Evolutionary conservation across 83 land plant species (phyloP).

Genomic region (Thuja plicata): DNA sequence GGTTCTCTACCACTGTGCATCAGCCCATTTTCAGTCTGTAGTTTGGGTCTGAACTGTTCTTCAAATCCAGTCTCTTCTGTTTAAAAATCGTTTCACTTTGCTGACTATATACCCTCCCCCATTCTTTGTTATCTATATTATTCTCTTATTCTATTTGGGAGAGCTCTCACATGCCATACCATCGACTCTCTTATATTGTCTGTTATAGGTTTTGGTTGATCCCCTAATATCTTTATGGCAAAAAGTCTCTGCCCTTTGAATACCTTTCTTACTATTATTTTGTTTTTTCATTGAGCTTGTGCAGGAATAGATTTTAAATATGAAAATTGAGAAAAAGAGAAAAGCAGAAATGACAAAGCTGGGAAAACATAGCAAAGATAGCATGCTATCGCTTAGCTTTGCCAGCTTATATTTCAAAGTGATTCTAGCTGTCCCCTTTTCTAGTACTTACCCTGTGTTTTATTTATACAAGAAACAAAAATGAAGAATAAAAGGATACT

Average conservation of each 20-base stretch:
- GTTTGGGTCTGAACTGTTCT: neutral
- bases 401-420: neutral
- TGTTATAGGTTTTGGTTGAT: neutral
- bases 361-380: neutral
- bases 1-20: neutral
- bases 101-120: neutral
- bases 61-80: neutral
- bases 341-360: neutral
- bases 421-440: neutral
- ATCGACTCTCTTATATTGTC: neutral
- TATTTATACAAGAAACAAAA: constrained; percentile 3
- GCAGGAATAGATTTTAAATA: neutral
- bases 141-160: neutral
- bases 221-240: neutral
- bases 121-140: neutral
- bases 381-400: neutral
- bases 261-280: neutral
- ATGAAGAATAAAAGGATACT: neutral
- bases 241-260: neutral
- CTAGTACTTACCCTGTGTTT: neutral
- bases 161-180: neutral
- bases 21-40: neutral
- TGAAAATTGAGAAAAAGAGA: neutral
- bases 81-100: neutral
- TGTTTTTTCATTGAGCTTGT: neutral